Conservation (phyloP, 768 basidiomycete species). For the Pholiota molesta region DNA sequence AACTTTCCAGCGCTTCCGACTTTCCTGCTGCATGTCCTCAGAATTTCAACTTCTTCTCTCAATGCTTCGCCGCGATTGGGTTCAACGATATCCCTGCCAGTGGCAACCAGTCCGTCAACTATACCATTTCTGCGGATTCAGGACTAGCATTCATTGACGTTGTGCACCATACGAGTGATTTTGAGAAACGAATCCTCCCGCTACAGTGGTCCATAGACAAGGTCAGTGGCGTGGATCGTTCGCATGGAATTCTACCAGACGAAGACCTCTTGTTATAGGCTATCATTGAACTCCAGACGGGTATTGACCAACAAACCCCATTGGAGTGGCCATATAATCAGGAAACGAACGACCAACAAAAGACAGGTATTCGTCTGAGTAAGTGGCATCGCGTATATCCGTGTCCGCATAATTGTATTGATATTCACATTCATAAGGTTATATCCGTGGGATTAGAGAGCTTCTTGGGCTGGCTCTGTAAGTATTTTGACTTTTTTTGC, state of each 20-base stretch:
- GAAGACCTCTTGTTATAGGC: conserved; percentile 38
- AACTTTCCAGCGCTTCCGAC: conserved; percentile 48
- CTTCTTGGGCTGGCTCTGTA: conserved; percentile 11
- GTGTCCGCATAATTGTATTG: conserved; percentile 9
- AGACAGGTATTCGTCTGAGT: conserved; percentile 59
- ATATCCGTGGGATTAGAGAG: conserved; percentile 9
- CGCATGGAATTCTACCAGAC: background rate
- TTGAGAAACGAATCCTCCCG: conserved; percentile 68
- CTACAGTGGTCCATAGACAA: conserved; percentile 79
- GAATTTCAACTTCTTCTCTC: conserved; percentile 71
- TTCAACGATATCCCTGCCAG: conserved; percentile 59
- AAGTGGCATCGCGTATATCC: conserved; percentile 21
- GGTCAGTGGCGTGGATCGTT: conserved; percentile 36
- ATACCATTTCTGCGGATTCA: conserved; percentile 70
- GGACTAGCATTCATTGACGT: conserved; percentile 71
- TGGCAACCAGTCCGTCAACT: conserved; percentile 50
- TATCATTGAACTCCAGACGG: conserved; percentile 70
- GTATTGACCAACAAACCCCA: conserved; percentile 55
- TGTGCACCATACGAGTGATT: conserved; percentile 63
- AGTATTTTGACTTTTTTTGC: background rate
- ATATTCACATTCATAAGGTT: background rate
- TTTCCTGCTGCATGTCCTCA: conserved; percentile 66
- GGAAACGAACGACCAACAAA: conserved; percentile 67
- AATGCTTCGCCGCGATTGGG: conserved; percentile 69
- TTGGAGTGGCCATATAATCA: conserved; percentile 74